phyloP scores from a whole-genome alignment of 495 filamentous ascomycete species.

The Xylaria scruposa region DNA sequence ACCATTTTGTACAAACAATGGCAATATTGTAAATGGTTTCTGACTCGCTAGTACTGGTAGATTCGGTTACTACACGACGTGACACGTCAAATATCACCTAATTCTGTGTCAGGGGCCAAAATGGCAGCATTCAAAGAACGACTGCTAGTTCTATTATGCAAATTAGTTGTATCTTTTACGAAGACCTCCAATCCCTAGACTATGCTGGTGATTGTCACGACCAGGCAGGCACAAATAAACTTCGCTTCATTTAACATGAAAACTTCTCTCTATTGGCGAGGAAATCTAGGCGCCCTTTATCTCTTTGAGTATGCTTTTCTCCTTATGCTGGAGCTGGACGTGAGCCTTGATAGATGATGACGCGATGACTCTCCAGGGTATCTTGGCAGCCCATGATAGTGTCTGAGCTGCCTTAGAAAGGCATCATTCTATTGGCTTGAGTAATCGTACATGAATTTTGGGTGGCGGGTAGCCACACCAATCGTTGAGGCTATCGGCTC shows the following conservation, averaged over 20 bases:
- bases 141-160: constrained; percentile 11
- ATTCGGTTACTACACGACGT: not conserved
- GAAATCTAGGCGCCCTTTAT: constrained; percentile 29
- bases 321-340: constrained; percentile 2
- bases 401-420: constrained; percentile 22
- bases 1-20: constrained; percentile 12
- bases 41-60: not conserved
- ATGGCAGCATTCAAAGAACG: not conserved
- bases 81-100: not conserved
- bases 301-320: constrained; percentile 21
- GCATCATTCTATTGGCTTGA: constrained; percentile 33
- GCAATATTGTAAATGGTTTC: not conserved
- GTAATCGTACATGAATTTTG: constrained; percentile 36
- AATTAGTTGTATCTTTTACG: constrained; percentile 17
- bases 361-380: constrained; percentile 20
- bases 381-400: constrained; percentile 23
- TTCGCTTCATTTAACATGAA: constrained; percentile 24
- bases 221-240: not conserved
- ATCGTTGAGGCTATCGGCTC: constrained; percentile 6
- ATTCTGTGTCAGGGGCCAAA: not conserved
- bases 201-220: constrained; percentile 8
- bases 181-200: not conserved
- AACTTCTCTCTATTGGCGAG: constrained; percentile 28
- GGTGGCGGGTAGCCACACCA: constrained; percentile 18
- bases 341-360: constrained; percentile 17